Evolutionary conservation across 2,329 filamentous ascomycete species (phyloP).

Genomic region (Parastagonospora avenae): DNA sequence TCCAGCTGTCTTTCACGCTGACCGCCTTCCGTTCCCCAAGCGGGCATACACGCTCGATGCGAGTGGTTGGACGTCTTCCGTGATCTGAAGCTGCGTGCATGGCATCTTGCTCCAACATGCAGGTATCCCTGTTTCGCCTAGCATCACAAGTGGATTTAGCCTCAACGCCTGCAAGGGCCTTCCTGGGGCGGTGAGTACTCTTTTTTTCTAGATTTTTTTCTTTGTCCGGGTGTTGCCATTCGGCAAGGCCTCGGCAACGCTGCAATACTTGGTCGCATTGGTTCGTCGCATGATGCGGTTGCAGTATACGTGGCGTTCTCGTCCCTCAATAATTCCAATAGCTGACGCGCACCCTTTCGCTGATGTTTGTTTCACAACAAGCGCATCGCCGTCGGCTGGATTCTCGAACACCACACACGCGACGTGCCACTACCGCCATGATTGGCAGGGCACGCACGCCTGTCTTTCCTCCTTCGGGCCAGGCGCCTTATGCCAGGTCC

Average conservation of each 20-base stretch:
- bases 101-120: conserved; percentile 31
- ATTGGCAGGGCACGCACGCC: conserved; percentile 30
- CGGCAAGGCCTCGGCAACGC: conserved; percentile 21
- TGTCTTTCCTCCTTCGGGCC: conserved; percentile 23
- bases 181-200: conserved; percentile 39
- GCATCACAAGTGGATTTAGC: conserved; percentile 34
- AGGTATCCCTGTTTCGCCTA: conserved; percentile 35
- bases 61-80: conserved; percentile 21
- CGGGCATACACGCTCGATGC: conserved; percentile 25
- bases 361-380: conserved; percentile 30
- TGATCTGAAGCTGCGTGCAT: conserved; percentile 44
- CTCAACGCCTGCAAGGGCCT: conserved; percentile 31
- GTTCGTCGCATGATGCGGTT: conserved; percentile 3
- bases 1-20: conserved; percentile 28
- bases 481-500: conserved; percentile 26
- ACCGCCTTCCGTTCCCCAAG: conserved; percentile 30
- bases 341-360: background rate
- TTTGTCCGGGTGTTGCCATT: conserved; percentile 17
- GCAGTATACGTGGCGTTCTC: conserved; percentile 1
- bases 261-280: conserved; percentile 1
- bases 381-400: conserved; percentile 18
- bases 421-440: conserved; percentile 32
- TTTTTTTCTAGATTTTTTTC: conserved; percentile 26
- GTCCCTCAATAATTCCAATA: too few species aligned
- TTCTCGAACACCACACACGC: conserved; percentile 37